Conservation (phyloP, 441 rosid species). For the Hura crepitans region DNA sequence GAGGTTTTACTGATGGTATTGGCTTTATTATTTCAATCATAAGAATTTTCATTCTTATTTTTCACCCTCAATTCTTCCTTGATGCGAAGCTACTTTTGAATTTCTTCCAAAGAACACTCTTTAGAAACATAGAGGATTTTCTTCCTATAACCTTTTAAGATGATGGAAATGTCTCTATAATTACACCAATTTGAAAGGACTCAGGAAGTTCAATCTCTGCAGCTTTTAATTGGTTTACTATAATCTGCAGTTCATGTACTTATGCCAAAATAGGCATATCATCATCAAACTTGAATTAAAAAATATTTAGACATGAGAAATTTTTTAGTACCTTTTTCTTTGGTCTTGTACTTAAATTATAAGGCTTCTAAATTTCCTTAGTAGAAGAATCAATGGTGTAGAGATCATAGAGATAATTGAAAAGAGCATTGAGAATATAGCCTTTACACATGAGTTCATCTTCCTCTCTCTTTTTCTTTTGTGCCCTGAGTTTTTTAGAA, state of each 20-base stretch:
- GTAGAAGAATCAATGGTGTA: background rate
- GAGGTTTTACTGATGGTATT: background rate
- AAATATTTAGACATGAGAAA: background rate
- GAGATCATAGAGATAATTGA: background rate
- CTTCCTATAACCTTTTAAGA: slow-evolving; percentile 21
- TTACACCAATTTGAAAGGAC: background rate
- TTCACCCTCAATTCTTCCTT: background rate
- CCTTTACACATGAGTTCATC: background rate
- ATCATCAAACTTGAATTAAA: background rate
- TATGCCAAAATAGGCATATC: background rate
- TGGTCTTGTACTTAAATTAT: background rate
- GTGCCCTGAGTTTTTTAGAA: no score
- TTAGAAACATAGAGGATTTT: background rate
- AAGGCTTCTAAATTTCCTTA: background rate
- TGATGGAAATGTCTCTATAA: background rate
- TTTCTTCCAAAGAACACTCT: background rate
- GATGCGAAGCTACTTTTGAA: background rate
- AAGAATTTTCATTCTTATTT: background rate
- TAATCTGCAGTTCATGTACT: background rate
- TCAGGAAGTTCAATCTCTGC: background rate
- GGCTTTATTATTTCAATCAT: background rate
- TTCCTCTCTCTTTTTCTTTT: no score
- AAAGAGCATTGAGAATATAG: background rate
- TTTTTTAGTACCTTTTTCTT: background rate
- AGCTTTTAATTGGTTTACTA: background rate